Conservation (phyloP, 768 basidiomycete species). For the Scleroderma bovista region DNA sequence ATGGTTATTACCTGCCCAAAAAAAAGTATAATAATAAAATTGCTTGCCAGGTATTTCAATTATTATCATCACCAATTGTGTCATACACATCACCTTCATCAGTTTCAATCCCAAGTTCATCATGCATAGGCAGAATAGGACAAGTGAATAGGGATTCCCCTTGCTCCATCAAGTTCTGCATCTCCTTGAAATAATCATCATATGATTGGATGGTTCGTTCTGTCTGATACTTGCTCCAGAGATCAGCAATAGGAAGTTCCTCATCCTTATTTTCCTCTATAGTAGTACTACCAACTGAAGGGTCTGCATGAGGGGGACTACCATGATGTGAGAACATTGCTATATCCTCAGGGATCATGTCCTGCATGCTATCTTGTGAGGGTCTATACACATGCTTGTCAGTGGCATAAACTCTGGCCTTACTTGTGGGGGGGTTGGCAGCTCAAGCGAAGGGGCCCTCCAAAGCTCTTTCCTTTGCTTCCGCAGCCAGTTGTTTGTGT, state of each 20-base stretch:
- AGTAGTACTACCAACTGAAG: background rate
- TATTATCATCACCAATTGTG: background rate
- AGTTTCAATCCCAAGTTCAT: slow-evolving; percentile 20
- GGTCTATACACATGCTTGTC: background rate
- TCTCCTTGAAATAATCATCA: slow-evolving; percentile 2
- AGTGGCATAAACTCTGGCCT: background rate
- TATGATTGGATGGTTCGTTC: background rate
- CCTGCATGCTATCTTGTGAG: background rate
- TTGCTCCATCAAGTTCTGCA: background rate
- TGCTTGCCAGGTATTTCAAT: too few relatives aligned
- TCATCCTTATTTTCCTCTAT: background rate
- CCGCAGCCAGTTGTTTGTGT: background rate
- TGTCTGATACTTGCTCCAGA: background rate
- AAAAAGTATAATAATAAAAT: too few relatives aligned
- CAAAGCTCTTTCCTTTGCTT: background rate
- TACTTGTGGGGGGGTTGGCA: background rate
- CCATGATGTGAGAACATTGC: background rate
- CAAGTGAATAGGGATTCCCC: slow-evolving; percentile 4
- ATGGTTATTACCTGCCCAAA: too few relatives aligned
- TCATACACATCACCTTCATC: slow-evolving; percentile 24
- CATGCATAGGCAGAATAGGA: background rate
- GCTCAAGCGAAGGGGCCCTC: background rate
- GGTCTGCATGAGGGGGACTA: background rate
- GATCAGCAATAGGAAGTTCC: background rate
- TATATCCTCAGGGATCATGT: background rate